Evolutionary conservation across 1,139 yeast species (phyloP), one percentile per base, ranked within the genome.

Genomic region (Candida tropicalis): DNA sequence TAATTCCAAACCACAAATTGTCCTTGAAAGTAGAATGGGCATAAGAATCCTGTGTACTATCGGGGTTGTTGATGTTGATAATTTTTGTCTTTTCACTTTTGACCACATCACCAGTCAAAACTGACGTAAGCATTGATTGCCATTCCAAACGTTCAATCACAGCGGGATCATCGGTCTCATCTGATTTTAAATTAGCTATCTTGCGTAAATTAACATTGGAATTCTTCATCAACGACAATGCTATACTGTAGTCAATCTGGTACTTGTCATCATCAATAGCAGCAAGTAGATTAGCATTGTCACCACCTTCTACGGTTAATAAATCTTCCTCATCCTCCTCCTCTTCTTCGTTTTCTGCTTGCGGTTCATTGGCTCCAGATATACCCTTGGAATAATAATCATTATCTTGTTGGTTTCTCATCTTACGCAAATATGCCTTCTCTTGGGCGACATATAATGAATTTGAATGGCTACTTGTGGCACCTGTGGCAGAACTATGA

Each of bases 71-170:
- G 59, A 69, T 57, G 65, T 66, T 63, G 32, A 81, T 83, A 42
- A 93, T 74, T 57, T 91, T 85, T 3, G 95, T 84, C 66, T 91
- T 93, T 60, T 93, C 99, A 9, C 95, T 86, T 33, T 84, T 78
- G 16, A 93, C 90, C 39, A 93, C 96, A 60, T 93, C 99, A 50
- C 99, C 98, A 2, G 95, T 91, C 31, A 93, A 74, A 2, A 93
- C 99, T 4, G 93, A 79, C 3, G 88, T 79, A 38, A 93, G 72
- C 97, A 93, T 89, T 0, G 95, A 81, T 62, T 93, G 98, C 99
- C 99, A 93, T 65, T 91, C 97, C 22, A 91, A 72, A 39, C 99
- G 72, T 60, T 90, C 98, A 23, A 83, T 62, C 16, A 88, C 82
- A 17, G 78, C 76, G 2, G 87, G 86, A 52, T 84, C 87, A 42